These are phyloP conservation scores for Rhynchosporium secalis DNA, from an alignment of 2,329 filamentous ascomycete genomes.

Conservation along the genomic window DNA sequence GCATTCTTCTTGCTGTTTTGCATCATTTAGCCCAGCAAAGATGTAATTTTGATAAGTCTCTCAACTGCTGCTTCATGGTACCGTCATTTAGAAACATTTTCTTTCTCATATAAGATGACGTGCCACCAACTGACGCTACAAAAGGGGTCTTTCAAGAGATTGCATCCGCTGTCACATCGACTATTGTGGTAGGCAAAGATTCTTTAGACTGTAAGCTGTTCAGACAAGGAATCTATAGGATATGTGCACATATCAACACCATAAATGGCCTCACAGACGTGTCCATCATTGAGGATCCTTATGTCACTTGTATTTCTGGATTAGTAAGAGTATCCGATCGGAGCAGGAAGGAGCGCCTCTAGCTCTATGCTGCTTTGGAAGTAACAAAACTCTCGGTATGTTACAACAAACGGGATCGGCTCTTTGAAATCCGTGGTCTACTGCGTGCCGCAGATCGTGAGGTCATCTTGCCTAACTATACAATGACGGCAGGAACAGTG, in stretches of 20 bases:
- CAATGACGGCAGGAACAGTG: background rate
- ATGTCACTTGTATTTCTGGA: background rate
- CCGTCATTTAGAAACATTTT: too few species aligned
- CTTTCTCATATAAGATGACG: too few species aligned
- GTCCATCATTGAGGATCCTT: background rate
- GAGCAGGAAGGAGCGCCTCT: background rate
- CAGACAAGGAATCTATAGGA: conserved; percentile 7
- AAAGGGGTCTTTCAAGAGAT: conserved; percentile 20
- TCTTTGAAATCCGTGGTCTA: conserved; percentile 15
- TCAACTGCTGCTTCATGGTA: too few species aligned
- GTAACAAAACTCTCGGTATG: background rate
- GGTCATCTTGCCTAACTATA: conserved; percentile 12
- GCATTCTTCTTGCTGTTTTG: background rate
- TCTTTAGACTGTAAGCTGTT: conserved; percentile 13
- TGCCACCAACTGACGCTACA: background rate
- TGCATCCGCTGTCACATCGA: conserved; percentile 13
- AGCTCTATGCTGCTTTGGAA: background rate
- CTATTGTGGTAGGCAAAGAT: conserved; percentile 4
- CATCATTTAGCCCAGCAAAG: background rate
- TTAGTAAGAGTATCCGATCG: background rate
- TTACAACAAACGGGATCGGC: conserved; percentile 10
- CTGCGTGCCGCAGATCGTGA: background rate
- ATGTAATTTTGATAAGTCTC: background rate
- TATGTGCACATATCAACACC: background rate
- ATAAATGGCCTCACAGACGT: background rate